Conservation (phyloP, 257 asterid genomes). For the Apocynum venetum region DNA sequence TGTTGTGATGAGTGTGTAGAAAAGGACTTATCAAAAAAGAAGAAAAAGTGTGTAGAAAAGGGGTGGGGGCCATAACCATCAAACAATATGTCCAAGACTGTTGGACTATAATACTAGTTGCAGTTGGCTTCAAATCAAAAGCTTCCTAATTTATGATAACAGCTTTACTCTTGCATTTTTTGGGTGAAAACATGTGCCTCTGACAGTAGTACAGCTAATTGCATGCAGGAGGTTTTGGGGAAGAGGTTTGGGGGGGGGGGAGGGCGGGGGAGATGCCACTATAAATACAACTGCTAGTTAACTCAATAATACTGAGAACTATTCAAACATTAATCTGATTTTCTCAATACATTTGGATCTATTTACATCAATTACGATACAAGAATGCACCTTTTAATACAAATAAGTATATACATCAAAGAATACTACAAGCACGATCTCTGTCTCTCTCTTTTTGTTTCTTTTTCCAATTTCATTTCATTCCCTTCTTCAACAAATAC, state of each 20-base stretch:
- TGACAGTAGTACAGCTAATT: not conserved
- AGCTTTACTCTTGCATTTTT: not conserved
- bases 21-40: too few relatives aligned
- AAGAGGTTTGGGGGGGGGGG: not conserved
- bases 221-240: not conserved
- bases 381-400: not conserved
- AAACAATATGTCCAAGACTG: too few relatives aligned
- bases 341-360: not conserved
- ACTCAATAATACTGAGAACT: not conserved
- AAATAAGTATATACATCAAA: slow-evolving; percentile 24
- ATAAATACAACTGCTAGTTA: not conserved
- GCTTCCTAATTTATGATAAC: not conserved
- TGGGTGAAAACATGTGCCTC: not conserved
- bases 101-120: too few relatives aligned
- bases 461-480: not conserved
- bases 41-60: too few relatives aligned
- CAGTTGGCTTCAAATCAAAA: too few relatives aligned
- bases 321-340: slow-evolving; percentile 11
- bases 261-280: not conserved
- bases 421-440: slow-evolving; percentile 21
- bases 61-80: too few relatives aligned
- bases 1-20: too few relatives aligned
- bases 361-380: slow-evolving; percentile 18
- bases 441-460: not conserved
- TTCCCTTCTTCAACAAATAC: not conserved